phyloP scores from a whole-genome alignment of 1,284 basidiomycete species.

The Cutaneotrichosporon dermatis region DNA sequence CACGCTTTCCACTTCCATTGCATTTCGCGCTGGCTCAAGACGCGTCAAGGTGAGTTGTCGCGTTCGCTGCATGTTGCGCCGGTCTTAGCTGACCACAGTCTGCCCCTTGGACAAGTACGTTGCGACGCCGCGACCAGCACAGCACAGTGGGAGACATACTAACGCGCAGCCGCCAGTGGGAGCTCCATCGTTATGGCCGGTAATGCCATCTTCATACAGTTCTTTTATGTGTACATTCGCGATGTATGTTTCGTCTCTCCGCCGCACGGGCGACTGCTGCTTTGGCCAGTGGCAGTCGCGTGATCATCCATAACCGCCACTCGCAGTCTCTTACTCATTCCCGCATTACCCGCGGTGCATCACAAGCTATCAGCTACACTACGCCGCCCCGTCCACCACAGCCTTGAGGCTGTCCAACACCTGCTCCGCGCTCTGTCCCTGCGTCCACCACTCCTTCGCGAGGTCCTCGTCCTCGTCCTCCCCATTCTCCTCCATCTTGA shows the following conservation, averaged over 20 bases:
- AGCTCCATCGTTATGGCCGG: conserved; percentile 50
- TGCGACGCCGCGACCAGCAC: too few relatives aligned
- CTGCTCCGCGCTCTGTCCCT: conserved; percentile 28
- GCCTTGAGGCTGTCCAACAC: conserved; percentile 22
- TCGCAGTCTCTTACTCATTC: too few relatives aligned
- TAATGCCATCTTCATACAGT: conserved; percentile 14
- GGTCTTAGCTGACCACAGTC: conserved; percentile 53
- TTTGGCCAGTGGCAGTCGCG: too few relatives aligned
- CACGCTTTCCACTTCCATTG: conserved; percentile 99
- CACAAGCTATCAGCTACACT: background rate
- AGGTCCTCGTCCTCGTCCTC: conserved; percentile 10
- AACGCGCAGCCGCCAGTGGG: conserved; percentile 46
- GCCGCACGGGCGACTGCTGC: too few relatives aligned
- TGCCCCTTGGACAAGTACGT: conserved; percentile 91
- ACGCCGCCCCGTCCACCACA: conserved; percentile 1
- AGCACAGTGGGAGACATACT: conserved; percentile 31
- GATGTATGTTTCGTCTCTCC: conserved; percentile 3
- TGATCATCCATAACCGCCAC: too few relatives aligned
- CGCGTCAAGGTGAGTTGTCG: conserved; percentile 62
- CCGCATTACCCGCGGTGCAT: background rate
- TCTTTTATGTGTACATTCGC: background rate
- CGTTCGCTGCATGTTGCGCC: too few relatives aligned
- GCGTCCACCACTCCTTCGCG: conserved; percentile 29
- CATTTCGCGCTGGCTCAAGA: conserved; percentile 99
- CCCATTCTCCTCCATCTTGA: conserved; percentile 4